Conservation (phyloP, 257 asterid genomes). For the Solanum tarapatanum region DNA sequence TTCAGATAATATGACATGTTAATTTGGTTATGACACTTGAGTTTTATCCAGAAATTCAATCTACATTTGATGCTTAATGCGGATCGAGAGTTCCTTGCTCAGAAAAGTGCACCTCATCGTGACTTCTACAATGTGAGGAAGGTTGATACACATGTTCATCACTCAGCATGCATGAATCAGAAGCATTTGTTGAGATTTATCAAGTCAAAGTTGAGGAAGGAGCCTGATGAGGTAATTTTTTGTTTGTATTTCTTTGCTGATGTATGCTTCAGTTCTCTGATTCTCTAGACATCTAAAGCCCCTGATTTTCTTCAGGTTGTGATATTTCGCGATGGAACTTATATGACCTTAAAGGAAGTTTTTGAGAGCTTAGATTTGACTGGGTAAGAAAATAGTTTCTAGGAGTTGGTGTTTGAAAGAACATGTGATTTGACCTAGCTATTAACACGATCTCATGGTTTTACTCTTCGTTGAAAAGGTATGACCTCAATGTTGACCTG, state of each 20-base stretch:
- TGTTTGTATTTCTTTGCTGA: neutral
- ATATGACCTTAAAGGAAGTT: slow-evolving; percentile 82
- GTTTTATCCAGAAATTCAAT: slow-evolving; percentile 73
- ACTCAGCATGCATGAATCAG: slow-evolving; percentile 99
- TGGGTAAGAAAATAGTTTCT: slow-evolving; percentile 44
- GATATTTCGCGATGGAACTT: slow-evolving; percentile 85
- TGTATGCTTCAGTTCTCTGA: neutral
- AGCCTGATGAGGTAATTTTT: slow-evolving; percentile 80
- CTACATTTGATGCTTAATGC: slow-evolving; percentile 99
- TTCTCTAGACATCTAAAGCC: neutral
- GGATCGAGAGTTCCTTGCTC: slow-evolving; percentile 96
- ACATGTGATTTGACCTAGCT: neutral
- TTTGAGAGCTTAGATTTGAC: slow-evolving; percentile 93
- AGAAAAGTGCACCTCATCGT: slow-evolving; percentile 97
- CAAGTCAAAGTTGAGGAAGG: slow-evolving; percentile 91
- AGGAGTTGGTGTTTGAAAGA: neutral
- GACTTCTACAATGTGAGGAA: slow-evolving; percentile 96
- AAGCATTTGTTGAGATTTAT: slow-evolving; percentile 90
- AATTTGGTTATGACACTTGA: neutral
- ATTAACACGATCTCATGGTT: neutral
- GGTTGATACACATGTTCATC: slow-evolving; percentile 98
- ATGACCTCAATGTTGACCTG: slow-evolving; percentile 93
- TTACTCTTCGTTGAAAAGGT: slow-evolving; percentile 32
- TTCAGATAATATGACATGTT: neutral
- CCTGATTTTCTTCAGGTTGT: slow-evolving; percentile 52